Evolutionary conservation across 345 rosid genomes (phyloP), one percentile per base, ranked within the genome.

Genomic region (Litchi chinensis): DNA sequence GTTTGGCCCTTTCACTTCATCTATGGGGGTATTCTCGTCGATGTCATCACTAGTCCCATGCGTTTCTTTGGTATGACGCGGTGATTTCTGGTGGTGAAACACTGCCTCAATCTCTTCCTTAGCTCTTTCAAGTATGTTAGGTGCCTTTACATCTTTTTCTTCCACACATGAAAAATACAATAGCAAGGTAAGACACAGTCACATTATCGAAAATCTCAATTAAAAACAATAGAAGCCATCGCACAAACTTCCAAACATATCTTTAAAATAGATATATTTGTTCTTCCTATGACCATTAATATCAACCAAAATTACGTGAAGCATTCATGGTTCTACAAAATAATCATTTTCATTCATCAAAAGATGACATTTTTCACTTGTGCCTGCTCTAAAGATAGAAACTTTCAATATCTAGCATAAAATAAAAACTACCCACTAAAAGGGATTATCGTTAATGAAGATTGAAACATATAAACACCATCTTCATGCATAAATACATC

Each of bases 71-170:
- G 82, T 79, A 82, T 84, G 89, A 54, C 12, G 71, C 46, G 84
- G 83, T 19, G 75, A 66, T 63, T 81, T 83, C 43, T 83, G 83
- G 65, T 37, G 73, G 77, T 88, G 87, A 65, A 67, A 26, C 13
- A 82, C 77, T 24, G 90, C 88, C 77, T 84, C 83, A 9, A 71
- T 71, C 76, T 87, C 88, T 82, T 88, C 90, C 84, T 89, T 88
- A 5, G 82, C 88, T 57, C 89, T 83, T 73, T 87, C 86, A 18
- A 78, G 26, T 59, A 84, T 50, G 72, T 83, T 89, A 24, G 85
- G 88, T 41, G 87, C 65, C 70, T 84, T 87, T 19, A 86, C 87
- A 40, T 57, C 79, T 76, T 81, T 81, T 46, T 79, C 83, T 80
- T 48, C 21, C 50, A 37, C 22, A 65, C 0, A 7, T 1, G 40